Evolutionary conservation across 2,329 filamentous ascomycete species (phyloP).

Genomic region (Didymella lethalis): DNA sequence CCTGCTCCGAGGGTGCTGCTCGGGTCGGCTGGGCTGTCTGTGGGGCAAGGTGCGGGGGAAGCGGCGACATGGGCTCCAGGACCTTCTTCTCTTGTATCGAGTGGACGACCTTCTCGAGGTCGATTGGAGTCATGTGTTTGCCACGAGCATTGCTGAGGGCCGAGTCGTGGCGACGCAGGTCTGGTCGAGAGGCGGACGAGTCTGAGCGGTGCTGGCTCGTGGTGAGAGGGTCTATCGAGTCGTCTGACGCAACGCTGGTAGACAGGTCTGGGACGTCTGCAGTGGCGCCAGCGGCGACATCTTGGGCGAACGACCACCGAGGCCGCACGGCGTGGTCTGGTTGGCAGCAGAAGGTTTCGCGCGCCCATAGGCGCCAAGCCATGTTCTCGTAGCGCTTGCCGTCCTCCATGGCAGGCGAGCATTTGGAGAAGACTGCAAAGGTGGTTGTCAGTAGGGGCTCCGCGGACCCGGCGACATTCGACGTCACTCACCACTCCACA

Average conservation of each 20-base stretch:
- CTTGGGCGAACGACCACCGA: conserved; percentile 45
- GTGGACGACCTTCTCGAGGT: conserved; percentile 92
- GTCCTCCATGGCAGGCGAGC: conserved; percentile 91
- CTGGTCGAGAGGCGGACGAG: conserved; percentile 66
- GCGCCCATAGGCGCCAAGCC: conserved; percentile 91
- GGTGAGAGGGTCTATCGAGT: conserved; percentile 53
- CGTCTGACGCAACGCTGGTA: conserved; percentile 57
- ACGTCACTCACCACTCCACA: conserved; percentile 85
- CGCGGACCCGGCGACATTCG: background rate
- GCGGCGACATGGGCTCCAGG: conserved; percentile 65
- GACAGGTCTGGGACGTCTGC: conserved; percentile 55
- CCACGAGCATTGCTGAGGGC: conserved; percentile 73
- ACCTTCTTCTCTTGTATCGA: conserved; percentile 86
- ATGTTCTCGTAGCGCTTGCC: conserved; percentile 92
- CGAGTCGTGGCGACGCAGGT: conserved; percentile 75
- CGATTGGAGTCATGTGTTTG: conserved; percentile 89
- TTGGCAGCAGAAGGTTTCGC: conserved; percentile 89
- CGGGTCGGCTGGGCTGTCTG: conserved; percentile 22
- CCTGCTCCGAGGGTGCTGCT: conserved; percentile 18
- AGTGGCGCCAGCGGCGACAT: conserved; percentile 37
- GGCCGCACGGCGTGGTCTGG: conserved; percentile 57
- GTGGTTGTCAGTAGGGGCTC: conserved; percentile 33
- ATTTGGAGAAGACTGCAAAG: conserved; percentile 83
- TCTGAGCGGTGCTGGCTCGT: conserved; percentile 55
- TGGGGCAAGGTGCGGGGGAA: conserved; percentile 52